Conservation (phyloP, 2,329 filamentous ascomycete genomes). For the Zasmidium angulare region DNA sequence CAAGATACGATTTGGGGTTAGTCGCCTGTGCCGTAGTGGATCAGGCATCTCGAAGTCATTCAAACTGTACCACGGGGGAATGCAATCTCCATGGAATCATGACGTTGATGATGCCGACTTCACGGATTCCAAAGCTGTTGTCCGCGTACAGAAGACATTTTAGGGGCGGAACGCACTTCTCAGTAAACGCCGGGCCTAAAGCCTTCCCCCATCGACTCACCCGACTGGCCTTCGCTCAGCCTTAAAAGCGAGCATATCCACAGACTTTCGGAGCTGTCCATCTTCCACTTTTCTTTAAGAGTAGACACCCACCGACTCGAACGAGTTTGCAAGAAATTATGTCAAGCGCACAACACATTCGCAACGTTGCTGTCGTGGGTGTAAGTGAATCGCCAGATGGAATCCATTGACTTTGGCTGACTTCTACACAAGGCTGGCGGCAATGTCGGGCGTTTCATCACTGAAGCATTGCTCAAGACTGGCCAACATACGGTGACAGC, state of each 20-base stretch:
- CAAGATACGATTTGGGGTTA: neutral
- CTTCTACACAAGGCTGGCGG: slow-evolving; percentile 34
- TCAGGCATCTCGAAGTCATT: neutral
- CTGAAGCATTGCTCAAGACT: slow-evolving; percentile 41
- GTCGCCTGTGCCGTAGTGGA: neutral
- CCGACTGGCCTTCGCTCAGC: neutral
- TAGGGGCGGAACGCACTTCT: neutral
- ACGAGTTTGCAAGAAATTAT: neutral
- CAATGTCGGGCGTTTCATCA: slow-evolving; percentile 39
- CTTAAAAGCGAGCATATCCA: too few relatives aligned
- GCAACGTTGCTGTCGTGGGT: slow-evolving; percentile 43
- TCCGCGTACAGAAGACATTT: neutral
- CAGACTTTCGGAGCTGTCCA: too few relatives aligned
- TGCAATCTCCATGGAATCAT: neutral
- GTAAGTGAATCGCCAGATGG: slow-evolving; percentile 11
- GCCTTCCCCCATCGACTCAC: neutral
- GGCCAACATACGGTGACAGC: slow-evolving; percentile 53
- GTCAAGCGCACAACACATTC: slow-evolving; percentile 27
- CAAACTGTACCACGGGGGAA: neutral
- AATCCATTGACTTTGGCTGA: slow-evolving; percentile 6
- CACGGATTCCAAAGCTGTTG: neutral
- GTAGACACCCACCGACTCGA: neutral
- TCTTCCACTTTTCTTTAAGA: too few relatives aligned
- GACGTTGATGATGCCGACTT: neutral
- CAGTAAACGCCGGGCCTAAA: neutral